Evolutionary conservation across 202 grass and related monocot genomes (phyloP).

Genomic region (Thinopyrum obtusiflorum): DNA sequence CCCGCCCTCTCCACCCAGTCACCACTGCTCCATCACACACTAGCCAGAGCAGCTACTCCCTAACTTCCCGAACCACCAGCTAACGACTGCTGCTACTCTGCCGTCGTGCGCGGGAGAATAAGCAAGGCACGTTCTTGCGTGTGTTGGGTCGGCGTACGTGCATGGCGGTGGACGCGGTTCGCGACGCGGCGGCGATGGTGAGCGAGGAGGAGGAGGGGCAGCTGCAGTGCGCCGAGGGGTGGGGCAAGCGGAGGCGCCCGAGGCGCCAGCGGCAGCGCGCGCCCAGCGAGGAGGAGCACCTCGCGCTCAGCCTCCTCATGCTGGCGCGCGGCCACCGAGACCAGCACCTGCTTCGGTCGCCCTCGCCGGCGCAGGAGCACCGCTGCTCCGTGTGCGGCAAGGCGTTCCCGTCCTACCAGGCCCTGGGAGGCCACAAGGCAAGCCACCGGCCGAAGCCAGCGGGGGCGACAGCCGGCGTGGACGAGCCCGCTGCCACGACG

Average conservation of each 20-base stretch:
- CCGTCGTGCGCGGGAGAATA: not conserved
- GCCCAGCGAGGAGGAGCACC: slow-evolving; percentile 28
- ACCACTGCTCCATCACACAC: not conserved
- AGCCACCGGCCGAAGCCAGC: slow-evolving; percentile 62
- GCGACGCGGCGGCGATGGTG: not conserved
- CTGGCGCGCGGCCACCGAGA: slow-evolving; percentile 46
- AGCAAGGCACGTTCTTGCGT: not conserved
- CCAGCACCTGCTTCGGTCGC: not conserved
- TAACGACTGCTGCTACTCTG: not conserved
- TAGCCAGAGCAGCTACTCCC: not conserved
- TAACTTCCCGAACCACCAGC: not conserved
- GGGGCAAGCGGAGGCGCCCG: slow-evolving; percentile 7
- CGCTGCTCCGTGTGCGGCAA: slow-evolving; percentile 79
- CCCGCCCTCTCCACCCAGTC: not conserved
- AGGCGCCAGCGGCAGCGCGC: not conserved
- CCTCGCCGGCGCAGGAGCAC: slow-evolving; percentile 20
- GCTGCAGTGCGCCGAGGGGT: not conserved
- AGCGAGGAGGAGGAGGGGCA: not conserved
- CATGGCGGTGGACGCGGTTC: slow-evolving; percentile 27
- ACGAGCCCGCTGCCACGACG: not conserved
- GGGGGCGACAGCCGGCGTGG: not conserved
- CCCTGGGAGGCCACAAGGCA: slow-evolving; percentile 88
- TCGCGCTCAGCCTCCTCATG: slow-evolving; percentile 75
- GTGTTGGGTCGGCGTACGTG: not conserved
- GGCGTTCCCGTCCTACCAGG: slow-evolving; percentile 72